Conservation (phyloP, 2,329 filamentous ascomycete species). For the Xylariaceae sp. region DNA sequence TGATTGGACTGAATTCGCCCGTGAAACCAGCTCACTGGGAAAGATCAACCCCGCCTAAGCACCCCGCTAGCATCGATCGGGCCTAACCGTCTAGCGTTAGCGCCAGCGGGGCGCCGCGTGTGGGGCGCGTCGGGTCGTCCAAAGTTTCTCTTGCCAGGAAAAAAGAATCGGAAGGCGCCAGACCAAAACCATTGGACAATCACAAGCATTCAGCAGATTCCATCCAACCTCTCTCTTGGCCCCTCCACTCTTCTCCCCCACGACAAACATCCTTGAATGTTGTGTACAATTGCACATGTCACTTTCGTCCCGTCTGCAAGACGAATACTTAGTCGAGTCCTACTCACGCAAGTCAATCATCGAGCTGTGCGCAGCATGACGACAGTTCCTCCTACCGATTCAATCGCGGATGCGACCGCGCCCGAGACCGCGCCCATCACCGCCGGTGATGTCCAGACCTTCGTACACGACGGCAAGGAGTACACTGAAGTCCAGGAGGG, state of each 20-base stretch:
- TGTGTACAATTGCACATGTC: background rate
- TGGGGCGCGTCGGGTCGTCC: no score
- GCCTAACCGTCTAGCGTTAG: no score
- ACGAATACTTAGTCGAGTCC: conserved; percentile 21
- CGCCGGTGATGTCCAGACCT: conserved; percentile 31
- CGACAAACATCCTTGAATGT: background rate
- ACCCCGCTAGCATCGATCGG: no score
- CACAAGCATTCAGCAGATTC: no score
- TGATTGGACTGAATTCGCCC: no score
- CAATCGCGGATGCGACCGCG: background rate
- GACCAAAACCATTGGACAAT: background rate
- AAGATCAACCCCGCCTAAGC: no score
- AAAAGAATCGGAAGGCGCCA: no score
- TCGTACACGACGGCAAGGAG: conserved; percentile 42
- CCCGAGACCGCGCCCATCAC: conserved; percentile 5
- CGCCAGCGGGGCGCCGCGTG: no score
- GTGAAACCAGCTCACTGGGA: no score
- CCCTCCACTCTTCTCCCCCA: background rate
- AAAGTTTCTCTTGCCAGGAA: no score
- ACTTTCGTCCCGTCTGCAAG: conserved; percentile 1
- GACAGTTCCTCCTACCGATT: conserved; percentile 18
- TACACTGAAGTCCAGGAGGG: conserved; percentile 52
- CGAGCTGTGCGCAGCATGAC: conserved; percentile 28
- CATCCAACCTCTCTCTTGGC: no score
- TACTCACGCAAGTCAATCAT: conserved; percentile 7